Evolutionary conservation across 73 alveolate genomes (phyloP), one percentile per base, ranked within the genome.

Genomic region (Tetrahymena malaccensis): DNA sequence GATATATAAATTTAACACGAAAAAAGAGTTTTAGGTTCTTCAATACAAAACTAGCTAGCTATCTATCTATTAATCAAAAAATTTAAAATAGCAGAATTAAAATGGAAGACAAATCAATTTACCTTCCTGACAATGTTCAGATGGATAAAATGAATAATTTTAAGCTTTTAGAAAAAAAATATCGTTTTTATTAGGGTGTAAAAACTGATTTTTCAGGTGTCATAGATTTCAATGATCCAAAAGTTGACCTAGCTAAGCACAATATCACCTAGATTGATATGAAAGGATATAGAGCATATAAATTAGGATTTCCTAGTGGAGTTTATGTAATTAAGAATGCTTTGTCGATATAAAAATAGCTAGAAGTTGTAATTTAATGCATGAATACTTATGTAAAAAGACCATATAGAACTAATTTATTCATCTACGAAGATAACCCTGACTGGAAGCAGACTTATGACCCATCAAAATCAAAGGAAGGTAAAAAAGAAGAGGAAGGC

Each of bases 401-500:
- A 43, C 96, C 96, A 8, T 94, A 94, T 89, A 94, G 96, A 94
- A 94, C 96, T 17, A 94, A 94, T 94, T 93, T 94, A 44, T 94
- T 94, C 56, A 94, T 94, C 15, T 94, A 94, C 27, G 85, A 83
- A 33, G 84, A 70, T 70, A 70, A 70, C 25, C 89, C 89, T 4
- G 89, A 70, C 21, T 70, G 89, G 89, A 70, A 70, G 8, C 22
- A n/a, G 21, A 70, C 89, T 70, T 70, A 70, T 70, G 89, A 70
- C 89, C 15, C 89, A 27, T 70, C 89, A 70, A 70, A 70, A 70
- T 1, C 89, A 22, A 70, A 31, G 89, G 89, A 70, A 22, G 89
- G 89, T 6, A 70, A 31, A 70, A 70, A 70, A 25, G 89, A 70
- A 70, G 37, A 70, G 0, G 89, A 31, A 70, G 43, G 22, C 11